Percentiles rank a stretch among this genome's conserved stretches.
Conservation (phyloP, 495 filamentous ascomycete genomes). For the Aspergillus hancockii region DNA sequence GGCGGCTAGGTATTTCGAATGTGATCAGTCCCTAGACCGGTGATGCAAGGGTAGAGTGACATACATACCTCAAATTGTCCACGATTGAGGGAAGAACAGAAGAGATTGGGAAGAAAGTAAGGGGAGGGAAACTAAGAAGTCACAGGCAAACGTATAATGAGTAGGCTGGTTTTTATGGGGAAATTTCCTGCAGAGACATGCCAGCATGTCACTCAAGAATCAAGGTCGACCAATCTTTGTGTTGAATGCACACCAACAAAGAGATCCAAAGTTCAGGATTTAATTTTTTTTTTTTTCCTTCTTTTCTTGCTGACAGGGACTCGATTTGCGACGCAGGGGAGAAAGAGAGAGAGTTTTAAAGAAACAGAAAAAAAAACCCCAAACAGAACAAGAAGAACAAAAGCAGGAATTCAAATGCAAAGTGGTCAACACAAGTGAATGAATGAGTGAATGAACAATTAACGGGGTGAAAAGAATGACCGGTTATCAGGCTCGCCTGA, state of each 20-base stretch:
- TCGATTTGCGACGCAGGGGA: neutral
- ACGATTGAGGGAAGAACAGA: neutral
- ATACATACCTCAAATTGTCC: neutral
- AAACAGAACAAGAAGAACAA: slow-evolving; percentile 12
- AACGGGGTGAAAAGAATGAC: neutral
- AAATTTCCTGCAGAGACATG: slow-evolving; percentile 6
- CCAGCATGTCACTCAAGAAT: slow-evolving; percentile 7
- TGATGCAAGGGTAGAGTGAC: neutral
- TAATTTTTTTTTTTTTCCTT: neutral
- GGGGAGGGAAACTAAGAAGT: neutral
- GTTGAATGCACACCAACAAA: neutral
- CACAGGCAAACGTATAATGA: neutral
- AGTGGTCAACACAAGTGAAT: neutral
- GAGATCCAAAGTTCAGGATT: neutral
- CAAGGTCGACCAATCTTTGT: slow-evolving; percentile 3
- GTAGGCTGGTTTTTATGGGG: neutral
- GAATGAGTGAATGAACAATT: neutral
- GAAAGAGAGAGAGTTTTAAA: slow-evolving; percentile 12
- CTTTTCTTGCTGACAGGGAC: neutral
- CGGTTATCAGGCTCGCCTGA: neutral
- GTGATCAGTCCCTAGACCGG: neutral
- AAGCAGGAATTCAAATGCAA: neutral
- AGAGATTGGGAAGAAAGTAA: neutral
- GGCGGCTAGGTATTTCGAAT: neutral
- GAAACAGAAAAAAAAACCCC: slow-evolving; percentile 7